These are phyloP conservation scores for Sutorius australiensis DNA, from an alignment of 768 basidiomycete species.

Conservation along the genomic window DNA sequence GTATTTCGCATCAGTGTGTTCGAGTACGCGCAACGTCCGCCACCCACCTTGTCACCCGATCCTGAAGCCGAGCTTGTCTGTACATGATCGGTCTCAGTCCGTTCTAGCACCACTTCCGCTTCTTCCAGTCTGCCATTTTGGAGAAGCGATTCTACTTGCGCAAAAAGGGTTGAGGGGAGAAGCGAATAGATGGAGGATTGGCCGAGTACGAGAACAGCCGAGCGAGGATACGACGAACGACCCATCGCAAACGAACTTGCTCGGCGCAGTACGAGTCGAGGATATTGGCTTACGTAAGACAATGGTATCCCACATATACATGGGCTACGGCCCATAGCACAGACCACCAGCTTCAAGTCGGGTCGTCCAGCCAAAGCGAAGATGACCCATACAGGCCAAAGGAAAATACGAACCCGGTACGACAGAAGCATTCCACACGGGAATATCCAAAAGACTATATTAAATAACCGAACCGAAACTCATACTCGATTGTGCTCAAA, in stretches of 20 bases:
- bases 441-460: no score
- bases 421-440: no score
- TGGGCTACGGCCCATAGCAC: no score
- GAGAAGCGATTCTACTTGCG: constrained; percentile 68
- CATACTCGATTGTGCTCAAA: no score
- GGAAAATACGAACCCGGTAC: no score
- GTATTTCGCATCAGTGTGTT: constrained; percentile 6
- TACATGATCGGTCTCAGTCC: constrained; percentile 38
- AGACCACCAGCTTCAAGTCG: no score
- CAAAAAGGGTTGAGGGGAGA: constrained; percentile 66
- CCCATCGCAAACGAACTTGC: constrained; percentile 16
- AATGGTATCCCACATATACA: no score
- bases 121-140: constrained; percentile 62
- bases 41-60: constrained; percentile 9
- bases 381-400: neutral
- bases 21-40: neutral
- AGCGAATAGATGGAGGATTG: constrained; percentile 59
- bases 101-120: constrained; percentile 58
- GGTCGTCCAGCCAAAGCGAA: no score
- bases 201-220: constrained; percentile 63
- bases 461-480: no score
- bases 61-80: constrained; percentile 7
- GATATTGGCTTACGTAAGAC: constrained; percentile 16
- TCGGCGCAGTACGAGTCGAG: neutral
- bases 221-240: constrained; percentile 52